phyloP scores from a whole-genome alignment of 371 early-diverging fungal species.

The Mortierella sp. region DNA sequence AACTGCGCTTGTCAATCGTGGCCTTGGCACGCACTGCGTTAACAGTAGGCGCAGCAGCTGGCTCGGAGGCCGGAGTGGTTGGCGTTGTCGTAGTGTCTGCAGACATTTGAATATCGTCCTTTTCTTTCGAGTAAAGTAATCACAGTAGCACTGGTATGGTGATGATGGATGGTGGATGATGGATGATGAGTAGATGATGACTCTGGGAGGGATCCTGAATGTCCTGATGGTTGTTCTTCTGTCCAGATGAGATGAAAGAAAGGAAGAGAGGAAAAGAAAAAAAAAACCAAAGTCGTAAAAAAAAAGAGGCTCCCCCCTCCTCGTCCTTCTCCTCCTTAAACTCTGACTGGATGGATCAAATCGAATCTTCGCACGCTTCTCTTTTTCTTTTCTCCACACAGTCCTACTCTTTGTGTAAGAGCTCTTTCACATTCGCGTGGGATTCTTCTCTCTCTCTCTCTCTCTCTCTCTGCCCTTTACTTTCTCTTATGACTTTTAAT shows the following conservation, averaged over 20 bases:
- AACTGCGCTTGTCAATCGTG: slow-evolving; percentile 32
- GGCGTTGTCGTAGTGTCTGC: neutral
- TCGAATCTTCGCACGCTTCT: slow-evolving; percentile 5
- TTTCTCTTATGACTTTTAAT: too few species aligned
- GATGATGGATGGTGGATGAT: neutral
- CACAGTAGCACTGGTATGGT: neutral
- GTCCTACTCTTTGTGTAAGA: neutral
- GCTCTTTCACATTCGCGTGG: neutral
- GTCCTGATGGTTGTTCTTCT: too few species aligned
- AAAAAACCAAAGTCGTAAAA: neutral
- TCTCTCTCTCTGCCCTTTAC: neutral
- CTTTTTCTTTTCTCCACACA: neutral
- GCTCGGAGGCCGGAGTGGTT: neutral
- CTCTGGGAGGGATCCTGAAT: too few species aligned
- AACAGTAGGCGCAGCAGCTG: neutral
- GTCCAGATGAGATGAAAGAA: neutral
- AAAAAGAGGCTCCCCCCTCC: too few species aligned
- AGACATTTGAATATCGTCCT: neutral
- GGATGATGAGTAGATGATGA: too few species aligned
- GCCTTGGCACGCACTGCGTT: slow-evolving; percentile 29
- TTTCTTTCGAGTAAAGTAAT: neutral
- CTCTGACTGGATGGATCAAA: neutral
- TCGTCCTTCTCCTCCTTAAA: too few species aligned
- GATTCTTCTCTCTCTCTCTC: neutral
- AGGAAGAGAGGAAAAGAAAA: neutral